A percentile compares a stretch with the other conserved stretches of the same genome.
Evolutionary conservation across 1,284 basidiomycete species (phyloP).

Genomic region (Malassezia psittaci): DNA sequence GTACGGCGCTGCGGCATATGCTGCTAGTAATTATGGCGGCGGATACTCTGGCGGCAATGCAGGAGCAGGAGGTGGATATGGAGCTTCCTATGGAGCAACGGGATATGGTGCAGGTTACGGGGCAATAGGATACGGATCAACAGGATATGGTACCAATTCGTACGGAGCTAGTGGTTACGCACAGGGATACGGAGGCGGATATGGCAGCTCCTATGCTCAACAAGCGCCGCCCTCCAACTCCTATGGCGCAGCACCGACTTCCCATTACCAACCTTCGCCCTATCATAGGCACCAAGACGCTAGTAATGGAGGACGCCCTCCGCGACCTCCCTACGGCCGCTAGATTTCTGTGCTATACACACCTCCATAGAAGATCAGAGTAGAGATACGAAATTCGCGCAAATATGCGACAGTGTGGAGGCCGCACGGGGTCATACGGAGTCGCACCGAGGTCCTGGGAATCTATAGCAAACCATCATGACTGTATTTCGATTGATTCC

Average conservation of each 20-base stretch:
- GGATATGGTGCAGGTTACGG: constrained; percentile 16
- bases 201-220: not conserved
- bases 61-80: not conserved
- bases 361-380: too few relatives aligned
- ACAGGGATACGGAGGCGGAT: constrained; percentile 14
- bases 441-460: not conserved
- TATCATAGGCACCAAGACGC: too few relatives aligned
- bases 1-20: not conserved
- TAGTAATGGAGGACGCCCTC: too few relatives aligned
- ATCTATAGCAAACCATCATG: not conserved
- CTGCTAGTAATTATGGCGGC: not conserved
- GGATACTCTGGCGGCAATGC: constrained; percentile 10
- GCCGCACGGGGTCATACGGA: not conserved
- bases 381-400: too few relatives aligned
- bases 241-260: too few relatives aligned
- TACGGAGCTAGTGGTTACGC: constrained; percentile 13
- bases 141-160: not conserved
- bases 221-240: too few relatives aligned
- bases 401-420: not conserved
- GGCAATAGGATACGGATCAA: constrained; percentile 9
- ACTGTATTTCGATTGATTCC: constrained; percentile 35
- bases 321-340: not conserved
- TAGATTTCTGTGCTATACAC: too few relatives aligned
- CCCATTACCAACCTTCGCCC: too few relatives aligned
- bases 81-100: too few relatives aligned